Evolutionary conservation across 1,139 yeast genomes (phyloP).

Genomic region (Geotrichum reessii): DNA sequence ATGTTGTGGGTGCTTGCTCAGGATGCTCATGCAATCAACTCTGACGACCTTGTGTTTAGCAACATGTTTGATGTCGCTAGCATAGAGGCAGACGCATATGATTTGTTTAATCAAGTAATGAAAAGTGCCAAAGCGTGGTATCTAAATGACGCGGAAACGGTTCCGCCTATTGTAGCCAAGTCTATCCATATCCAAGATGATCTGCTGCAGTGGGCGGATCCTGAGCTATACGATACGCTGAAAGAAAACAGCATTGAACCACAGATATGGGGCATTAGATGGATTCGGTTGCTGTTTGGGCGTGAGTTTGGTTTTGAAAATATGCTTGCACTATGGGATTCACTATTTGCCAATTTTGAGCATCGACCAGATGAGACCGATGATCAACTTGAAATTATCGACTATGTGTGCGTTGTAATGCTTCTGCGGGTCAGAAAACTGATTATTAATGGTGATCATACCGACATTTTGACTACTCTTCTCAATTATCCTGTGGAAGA

Average conservation of each 20-base stretch:
- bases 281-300: constrained; percentile 47
- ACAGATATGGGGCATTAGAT: constrained; percentile 57
- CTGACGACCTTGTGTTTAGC: constrained; percentile 3
- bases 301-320: constrained; percentile 42
- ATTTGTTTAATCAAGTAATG: constrained; percentile 35
- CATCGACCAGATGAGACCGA: constrained; percentile 17
- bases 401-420: constrained; percentile 35
- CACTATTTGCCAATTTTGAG: constrained; percentile 26
- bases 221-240: constrained; percentile 32
- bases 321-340: constrained; percentile 37
- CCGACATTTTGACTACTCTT: constrained; percentile 32
- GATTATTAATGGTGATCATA: constrained; percentile 28
- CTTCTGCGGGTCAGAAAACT: constrained; percentile 31
- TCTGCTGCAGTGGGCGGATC: constrained; percentile 37
- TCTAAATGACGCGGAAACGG: constrained; percentile 18
- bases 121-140: constrained; percentile 32
- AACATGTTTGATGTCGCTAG: constrained; percentile 10
- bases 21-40: constrained; percentile 18
- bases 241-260: constrained; percentile 48
- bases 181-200: constrained; percentile 35
- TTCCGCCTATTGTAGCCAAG: constrained; percentile 32
- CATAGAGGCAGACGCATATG: constrained; percentile 32
- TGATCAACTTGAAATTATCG: constrained; percentile 31
- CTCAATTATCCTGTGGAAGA: constrained; percentile 32
- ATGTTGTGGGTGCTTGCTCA: constrained; percentile 32